Conservation (phyloP, 306 rosid species). For the Cucurbita pepo region DNA sequence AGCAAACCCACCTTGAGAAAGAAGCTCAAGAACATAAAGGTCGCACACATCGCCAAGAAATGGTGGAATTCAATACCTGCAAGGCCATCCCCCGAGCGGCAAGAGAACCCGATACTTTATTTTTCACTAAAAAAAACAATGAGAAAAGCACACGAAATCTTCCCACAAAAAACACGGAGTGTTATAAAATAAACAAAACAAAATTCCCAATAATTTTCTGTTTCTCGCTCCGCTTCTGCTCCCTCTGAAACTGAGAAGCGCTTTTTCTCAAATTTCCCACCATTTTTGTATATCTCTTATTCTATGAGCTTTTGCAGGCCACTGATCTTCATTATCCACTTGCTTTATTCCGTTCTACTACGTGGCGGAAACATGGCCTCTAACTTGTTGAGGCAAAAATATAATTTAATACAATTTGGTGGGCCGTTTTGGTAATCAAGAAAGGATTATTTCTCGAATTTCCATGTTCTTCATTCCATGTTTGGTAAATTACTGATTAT, state of each 20-base stretch:
- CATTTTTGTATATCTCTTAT: slow-evolving; percentile 1
- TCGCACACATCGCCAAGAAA: slow-evolving; percentile 24
- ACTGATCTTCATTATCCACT: slow-evolving; percentile 32
- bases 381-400: neutral
- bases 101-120: slow-evolving; percentile 16
- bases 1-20: slow-evolving; percentile 3
- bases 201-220: neutral
- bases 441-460: neutral
- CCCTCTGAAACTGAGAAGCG: neutral
- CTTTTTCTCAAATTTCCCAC: neutral
- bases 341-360: slow-evolving; percentile 28
- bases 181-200: neutral
- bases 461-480: neutral
- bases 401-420: neutral
- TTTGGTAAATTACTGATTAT: neutral
- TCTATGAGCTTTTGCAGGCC: slow-evolving; percentile 7
- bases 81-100: slow-evolving; percentile 10
- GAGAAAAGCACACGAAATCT: slow-evolving; percentile 18
- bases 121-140: slow-evolving; percentile 5
- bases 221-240: neutral
- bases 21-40: slow-evolving; percentile 4
- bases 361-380: slow-evolving; percentile 78
- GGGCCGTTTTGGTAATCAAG: neutral
- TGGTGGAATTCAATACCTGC: slow-evolving; percentile 33
- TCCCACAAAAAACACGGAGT: slow-evolving; percentile 19